Evolutionary conservation across 2,329 filamentous ascomycete genomes (phyloP).

Genomic region (Exophiala mesophila): DNA sequence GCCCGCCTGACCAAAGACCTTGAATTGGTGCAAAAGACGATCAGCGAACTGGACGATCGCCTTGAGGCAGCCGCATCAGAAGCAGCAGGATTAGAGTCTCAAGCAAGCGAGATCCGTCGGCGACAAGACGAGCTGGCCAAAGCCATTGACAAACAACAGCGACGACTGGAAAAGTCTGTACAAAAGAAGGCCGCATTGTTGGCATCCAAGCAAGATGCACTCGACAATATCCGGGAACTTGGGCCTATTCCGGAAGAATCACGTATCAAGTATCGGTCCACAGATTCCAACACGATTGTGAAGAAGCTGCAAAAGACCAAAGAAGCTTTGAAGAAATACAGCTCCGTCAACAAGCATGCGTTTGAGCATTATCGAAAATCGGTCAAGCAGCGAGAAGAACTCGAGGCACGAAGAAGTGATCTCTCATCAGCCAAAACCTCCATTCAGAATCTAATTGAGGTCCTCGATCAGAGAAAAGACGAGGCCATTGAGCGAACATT

Average conservation of each 20-base stretch:
- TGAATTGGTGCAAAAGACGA: slow-evolving; percentile 61
- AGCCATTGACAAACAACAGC: slow-evolving; percentile 79
- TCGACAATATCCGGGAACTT: slow-evolving; percentile 84
- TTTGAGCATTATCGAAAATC: slow-evolving; percentile 99
- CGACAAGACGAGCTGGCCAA: slow-evolving; percentile 70
- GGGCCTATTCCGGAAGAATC: slow-evolving; percentile 92
- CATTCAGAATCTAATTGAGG: slow-evolving; percentile 86
- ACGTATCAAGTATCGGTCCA: slow-evolving; percentile 82
- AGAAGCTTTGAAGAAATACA: slow-evolving; percentile 86
- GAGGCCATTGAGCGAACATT: slow-evolving; percentile 98
- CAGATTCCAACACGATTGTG: slow-evolving; percentile 69
- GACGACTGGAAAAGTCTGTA: slow-evolving; percentile 85
- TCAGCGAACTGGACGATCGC: slow-evolving; percentile 68
- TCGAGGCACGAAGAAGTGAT: slow-evolving; percentile 79
- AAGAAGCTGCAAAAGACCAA: slow-evolving; percentile 83
- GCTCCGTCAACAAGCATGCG: slow-evolving; percentile 88
- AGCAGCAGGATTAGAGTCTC: slow-evolving; percentile 56
- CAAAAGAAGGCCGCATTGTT: slow-evolving; percentile 78
- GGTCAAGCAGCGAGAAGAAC: slow-evolving; percentile 80
- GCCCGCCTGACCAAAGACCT: slow-evolving; percentile 68
- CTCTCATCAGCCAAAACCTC: slow-evolving; percentile 79
- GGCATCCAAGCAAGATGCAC: slow-evolving; percentile 72
- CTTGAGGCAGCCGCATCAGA: slow-evolving; percentile 57
- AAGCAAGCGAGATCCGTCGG: slow-evolving; percentile 60
- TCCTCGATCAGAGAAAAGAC: slow-evolving; percentile 91